These are phyloP conservation scores for Beauveria sp. DNA, from an alignment of 2,329 filamentous ascomycete species.

Conservation along the genomic window DNA sequence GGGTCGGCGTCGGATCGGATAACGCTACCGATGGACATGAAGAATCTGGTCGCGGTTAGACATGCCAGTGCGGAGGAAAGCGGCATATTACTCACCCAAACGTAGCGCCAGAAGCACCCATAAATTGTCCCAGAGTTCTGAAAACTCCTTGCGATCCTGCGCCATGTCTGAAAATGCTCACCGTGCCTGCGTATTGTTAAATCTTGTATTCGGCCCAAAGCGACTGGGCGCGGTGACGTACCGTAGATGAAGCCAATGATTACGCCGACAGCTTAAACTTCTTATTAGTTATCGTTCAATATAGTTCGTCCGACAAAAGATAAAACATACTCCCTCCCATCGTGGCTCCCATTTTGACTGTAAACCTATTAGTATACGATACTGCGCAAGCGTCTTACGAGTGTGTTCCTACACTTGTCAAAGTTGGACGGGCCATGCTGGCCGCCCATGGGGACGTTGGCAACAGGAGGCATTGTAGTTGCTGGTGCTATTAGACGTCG, in stretches of 20 bases:
- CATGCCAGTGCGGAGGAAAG: not conserved
- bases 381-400: not conserved
- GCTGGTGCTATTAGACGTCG: not conserved
- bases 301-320: not conserved
- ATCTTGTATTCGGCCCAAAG: slow-evolving; percentile 6
- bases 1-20: slow-evolving; percentile 86
- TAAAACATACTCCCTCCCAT: slow-evolving; percentile 86
- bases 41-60: slow-evolving; percentile 52
- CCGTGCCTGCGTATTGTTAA: slow-evolving; percentile 54
- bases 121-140: slow-evolving; percentile 91
- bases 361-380: slow-evolving; percentile 14
- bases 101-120: slow-evolving; percentile 88
- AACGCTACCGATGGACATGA: slow-evolving; percentile 97
- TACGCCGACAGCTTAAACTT: slow-evolving; percentile 68
- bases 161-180: slow-evolving; percentile 92
- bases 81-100: slow-evolving; percentile 63
- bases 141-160: slow-evolving; percentile 90
- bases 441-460: slow-evolving; percentile 29
- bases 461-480: slow-evolving; percentile 33
- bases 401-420: slow-evolving; percentile 42
- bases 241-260: slow-evolving; percentile 99
- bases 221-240: slow-evolving; percentile 31
- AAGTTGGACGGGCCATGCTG: slow-evolving; percentile 43
- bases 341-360: slow-evolving; percentile 97
- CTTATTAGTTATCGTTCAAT: slow-evolving; percentile 22